Conservation (phyloP, 495 filamentous ascomycete genomes). For the Neurospora sp. region DNA sequence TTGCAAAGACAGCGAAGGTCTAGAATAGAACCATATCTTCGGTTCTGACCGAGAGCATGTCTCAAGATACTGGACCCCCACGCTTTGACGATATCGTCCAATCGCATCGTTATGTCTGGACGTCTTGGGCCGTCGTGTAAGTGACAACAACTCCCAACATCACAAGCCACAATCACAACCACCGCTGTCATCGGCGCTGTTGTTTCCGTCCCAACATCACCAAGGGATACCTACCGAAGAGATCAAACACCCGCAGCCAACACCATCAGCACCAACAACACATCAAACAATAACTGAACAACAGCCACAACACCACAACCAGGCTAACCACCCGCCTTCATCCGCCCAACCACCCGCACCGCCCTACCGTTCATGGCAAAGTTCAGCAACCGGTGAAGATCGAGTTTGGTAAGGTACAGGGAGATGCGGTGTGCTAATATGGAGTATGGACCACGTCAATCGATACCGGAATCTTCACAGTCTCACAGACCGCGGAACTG, state of each 20-base stretch:
- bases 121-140: neutral
- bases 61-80: neutral
- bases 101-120: neutral
- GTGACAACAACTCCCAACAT: neutral
- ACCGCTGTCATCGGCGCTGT: neutral
- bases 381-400: neutral
- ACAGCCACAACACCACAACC: neutral
- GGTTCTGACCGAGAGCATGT: neutral
- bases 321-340: neutral
- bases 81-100: neutral
- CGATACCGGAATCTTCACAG: neutral
- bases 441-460: neutral
- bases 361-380: neutral
- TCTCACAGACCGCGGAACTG: neutral
- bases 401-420: neutral
- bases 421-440: neutral
- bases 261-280: too few species aligned
- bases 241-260: too few species aligned
- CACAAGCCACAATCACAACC: neutral
- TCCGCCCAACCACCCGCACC: neutral
- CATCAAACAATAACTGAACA: too few species aligned
- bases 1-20: neutral
- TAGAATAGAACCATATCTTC: neutral
- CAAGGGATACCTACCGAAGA: neutral
- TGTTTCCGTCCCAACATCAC: neutral